phyloP scores from a whole-genome alignment of 2,329 filamentous ascomycete species.

The Calonectria naviculata region DNA sequence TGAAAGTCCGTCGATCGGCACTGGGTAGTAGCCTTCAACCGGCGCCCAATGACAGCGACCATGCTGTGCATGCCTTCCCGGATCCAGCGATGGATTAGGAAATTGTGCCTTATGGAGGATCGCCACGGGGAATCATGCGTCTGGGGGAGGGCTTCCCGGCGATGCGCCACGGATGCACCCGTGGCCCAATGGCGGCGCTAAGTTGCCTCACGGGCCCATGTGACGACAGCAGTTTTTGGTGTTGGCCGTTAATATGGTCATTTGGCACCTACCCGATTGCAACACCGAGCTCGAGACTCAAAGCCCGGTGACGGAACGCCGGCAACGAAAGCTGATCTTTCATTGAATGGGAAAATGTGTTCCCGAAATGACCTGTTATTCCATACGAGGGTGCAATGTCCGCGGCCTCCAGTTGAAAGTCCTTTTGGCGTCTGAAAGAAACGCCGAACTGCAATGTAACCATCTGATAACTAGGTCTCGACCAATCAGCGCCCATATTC shows the following conservation, averaged over 20 bases:
- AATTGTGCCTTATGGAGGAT: neutral
- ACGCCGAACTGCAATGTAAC: neutral
- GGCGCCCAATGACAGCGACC: neutral
- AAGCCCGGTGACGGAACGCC: neutral
- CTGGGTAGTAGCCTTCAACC: neutral
- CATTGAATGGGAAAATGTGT: neutral
- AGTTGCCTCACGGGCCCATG: conserved; percentile 8
- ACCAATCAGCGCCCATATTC: neutral
- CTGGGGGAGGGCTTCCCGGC: neutral
- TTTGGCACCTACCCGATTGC: conserved; percentile 4
- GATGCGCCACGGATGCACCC: neutral
- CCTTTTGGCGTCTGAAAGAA: neutral
- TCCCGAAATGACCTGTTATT: neutral
- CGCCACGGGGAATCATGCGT: conserved; percentile 1
- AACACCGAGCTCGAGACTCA: neutral
- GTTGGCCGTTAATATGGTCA: neutral
- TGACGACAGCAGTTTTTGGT: neutral
- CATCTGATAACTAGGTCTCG: neutral
- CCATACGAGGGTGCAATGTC: neutral
- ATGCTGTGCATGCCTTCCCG: conserved; percentile 5
- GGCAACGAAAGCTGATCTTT: neutral
- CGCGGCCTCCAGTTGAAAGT: neutral
- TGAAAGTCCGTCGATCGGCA: neutral
- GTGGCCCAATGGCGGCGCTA: conserved; percentile 7
- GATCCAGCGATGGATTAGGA: conserved; percentile 1